phyloP scores from a whole-genome alignment of 768 basidiomycete species.

The Rhodosporidiobolus sp. region DNA sequence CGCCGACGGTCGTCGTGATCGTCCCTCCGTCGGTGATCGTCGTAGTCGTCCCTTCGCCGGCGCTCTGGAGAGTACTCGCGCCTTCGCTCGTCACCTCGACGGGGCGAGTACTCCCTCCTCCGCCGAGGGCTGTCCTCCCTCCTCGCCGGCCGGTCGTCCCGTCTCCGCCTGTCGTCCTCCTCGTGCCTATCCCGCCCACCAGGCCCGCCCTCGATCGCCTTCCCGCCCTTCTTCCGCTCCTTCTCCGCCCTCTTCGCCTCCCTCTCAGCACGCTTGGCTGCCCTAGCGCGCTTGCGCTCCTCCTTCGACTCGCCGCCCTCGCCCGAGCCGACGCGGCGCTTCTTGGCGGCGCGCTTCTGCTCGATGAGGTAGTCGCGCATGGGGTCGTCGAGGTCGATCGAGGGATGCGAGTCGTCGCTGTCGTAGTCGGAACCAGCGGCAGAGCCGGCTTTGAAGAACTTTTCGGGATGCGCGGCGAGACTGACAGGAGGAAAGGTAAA shows the following conservation, averaged over 20 bases:
- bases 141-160: background rate
- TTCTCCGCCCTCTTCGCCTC: conserved; percentile 49
- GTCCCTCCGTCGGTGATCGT: background rate
- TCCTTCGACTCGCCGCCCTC: conserved; percentile 64
- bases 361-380: conserved; percentile 89
- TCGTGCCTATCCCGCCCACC: background rate
- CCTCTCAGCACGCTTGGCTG: conserved; percentile 68
- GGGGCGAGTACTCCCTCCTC: conserved; percentile 1
- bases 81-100: background rate
- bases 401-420: conserved; percentile 66
- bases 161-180: background rate
- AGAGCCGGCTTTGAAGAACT: conserved; percentile 35
- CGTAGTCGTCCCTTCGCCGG: background rate
- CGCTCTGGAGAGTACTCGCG: conserved; percentile 1
- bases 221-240: conserved; percentile 22
- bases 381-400: conserved; percentile 90
- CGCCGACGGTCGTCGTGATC: background rate
- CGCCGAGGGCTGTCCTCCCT: background rate
- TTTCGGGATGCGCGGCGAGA: conserved; percentile 29
- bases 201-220: conserved; percentile 4
- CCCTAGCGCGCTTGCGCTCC: conserved; percentile 71
- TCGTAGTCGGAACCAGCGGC: conserved; percentile 53
- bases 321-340: conserved; percentile 56
- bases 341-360: conserved; percentile 61
- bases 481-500: conserved; percentile 6